These are phyloP conservation scores for Arxiozyma slooffiae DNA, from an alignment of 1,139 yeast species.

Conservation along the genomic window DNA sequence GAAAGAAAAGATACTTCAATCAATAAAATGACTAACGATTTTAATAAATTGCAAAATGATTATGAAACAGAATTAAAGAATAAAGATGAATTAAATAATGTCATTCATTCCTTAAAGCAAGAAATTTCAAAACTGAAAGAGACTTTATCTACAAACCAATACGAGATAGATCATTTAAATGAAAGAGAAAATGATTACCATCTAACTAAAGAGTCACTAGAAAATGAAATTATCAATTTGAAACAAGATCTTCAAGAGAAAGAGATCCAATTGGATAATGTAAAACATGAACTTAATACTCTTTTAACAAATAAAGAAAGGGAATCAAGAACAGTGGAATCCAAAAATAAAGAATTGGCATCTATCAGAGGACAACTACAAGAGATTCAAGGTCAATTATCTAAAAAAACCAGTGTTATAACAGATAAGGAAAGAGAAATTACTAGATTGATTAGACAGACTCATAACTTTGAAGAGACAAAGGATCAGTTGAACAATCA, in stretches of 20 bases:
- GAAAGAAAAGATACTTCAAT: not conserved
- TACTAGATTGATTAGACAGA: slow-evolving; percentile 3
- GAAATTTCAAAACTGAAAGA: not conserved
- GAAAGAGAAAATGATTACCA: not conserved
- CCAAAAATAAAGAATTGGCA: not conserved
- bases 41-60: not conserved
- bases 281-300: not conserved
- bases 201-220: not conserved
- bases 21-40: not conserved
- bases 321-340: not conserved
- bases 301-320: not conserved
- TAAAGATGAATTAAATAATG: not conserved
- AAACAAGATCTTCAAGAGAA: not conserved
- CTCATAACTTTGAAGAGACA: slow-evolving; percentile 6
- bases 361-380: slow-evolving; percentile 3
- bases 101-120: not conserved
- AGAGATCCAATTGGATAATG: not conserved
- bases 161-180: not conserved
- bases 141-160: not conserved
- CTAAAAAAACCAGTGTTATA: not conserved
- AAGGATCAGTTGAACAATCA: not conserved
- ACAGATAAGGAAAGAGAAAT: slow-evolving; percentile 1
- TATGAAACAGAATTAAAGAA: not conserved
- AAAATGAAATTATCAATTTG: not conserved
- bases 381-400: not conserved